Conservation (phyloP, 2,329 filamentous ascomycete species). For the Claviceps arundinis region DNA sequence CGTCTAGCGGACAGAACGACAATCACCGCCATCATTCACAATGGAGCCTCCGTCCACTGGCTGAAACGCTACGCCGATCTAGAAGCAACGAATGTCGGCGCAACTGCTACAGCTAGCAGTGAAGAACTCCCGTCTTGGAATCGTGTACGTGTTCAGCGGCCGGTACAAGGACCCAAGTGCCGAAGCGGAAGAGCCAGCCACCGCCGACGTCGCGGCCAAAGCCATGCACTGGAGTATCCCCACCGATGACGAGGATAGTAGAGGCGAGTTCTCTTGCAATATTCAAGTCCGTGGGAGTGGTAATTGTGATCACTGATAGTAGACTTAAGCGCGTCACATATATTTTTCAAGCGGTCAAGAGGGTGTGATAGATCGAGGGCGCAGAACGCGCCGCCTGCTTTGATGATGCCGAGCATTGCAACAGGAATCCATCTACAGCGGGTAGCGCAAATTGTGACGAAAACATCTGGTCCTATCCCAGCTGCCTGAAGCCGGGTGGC, state of each 20-base stretch:
- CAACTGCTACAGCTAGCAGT: slow-evolving; percentile 1
- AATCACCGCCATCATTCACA: slow-evolving; percentile 7
- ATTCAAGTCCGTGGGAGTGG: not conserved
- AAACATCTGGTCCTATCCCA: not conserved
- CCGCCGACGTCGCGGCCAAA: too few species aligned
- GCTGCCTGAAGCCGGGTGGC: not conserved
- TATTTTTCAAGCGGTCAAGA: slow-evolving; percentile 1
- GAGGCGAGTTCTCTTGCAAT: not conserved
- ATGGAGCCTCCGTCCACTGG: slow-evolving; percentile 7
- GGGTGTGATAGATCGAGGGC: slow-evolving; percentile 14
- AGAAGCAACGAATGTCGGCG: slow-evolving; percentile 5
- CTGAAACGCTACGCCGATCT: slow-evolving; percentile 5
- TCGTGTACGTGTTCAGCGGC: too few species aligned
- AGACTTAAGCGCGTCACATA: slow-evolving; percentile 2
- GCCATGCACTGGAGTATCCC: not conserved
- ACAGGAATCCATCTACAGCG: slow-evolving; percentile 12
- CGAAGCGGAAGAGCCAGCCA: too few species aligned
- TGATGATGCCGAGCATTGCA: slow-evolving; percentile 18
- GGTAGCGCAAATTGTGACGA: slow-evolving; percentile 15
- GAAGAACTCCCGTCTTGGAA: too few species aligned
- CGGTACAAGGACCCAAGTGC: too few species aligned
- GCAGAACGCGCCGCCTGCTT: slow-evolving; percentile 19
- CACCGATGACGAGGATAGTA: not conserved
- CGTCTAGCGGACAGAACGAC: not conserved
- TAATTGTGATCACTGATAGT: not conserved